These are phyloP conservation scores for Mycena haematopus DNA, from an alignment of 768 basidiomycete genomes.

Conservation along the genomic window DNA sequence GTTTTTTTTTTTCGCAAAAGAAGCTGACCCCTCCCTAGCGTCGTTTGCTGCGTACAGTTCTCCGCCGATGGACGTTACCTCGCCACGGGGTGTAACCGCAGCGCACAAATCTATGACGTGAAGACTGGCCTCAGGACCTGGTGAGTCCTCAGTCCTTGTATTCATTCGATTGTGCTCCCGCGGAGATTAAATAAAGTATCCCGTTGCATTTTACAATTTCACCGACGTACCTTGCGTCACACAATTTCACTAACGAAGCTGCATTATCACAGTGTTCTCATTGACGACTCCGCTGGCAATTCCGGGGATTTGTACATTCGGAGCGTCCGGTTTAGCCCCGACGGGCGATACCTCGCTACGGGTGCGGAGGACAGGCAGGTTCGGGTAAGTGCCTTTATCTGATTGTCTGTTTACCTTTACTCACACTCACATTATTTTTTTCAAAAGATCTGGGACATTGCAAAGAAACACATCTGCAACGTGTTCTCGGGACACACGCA, in stretches of 20 bases:
- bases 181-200: background rate
- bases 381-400: slow-evolving; percentile 59
- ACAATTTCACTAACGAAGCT: slow-evolving; percentile 5
- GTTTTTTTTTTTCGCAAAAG: too few relatives aligned
- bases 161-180: slow-evolving; percentile 19
- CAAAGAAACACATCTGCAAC: slow-evolving; percentile 70
- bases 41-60: slow-evolving; percentile 91
- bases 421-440: background rate
- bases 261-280: slow-evolving; percentile 61
- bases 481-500: slow-evolving; percentile 85
- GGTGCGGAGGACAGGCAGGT: slow-evolving; percentile 96
- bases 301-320: slow-evolving; percentile 89
- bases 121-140: slow-evolving; percentile 86
- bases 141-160: slow-evolving; percentile 50
- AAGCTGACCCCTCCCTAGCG: slow-evolving; percentile 38
- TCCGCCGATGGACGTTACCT: slow-evolving; percentile 91
- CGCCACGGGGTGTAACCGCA: slow-evolving; percentile 92
- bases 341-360: slow-evolving; percentile 91
- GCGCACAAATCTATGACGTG: slow-evolving; percentile 94
- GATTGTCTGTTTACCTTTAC: background rate
- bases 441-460: slow-evolving; percentile 89
- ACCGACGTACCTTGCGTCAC: background rate
- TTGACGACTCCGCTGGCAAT: slow-evolving; percentile 76
- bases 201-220: background rate
- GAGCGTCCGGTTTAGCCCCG: slow-evolving; percentile 93